Conservation (phyloP, 1,284 basidiomycete species). For the Irpex lacteus region DNA sequence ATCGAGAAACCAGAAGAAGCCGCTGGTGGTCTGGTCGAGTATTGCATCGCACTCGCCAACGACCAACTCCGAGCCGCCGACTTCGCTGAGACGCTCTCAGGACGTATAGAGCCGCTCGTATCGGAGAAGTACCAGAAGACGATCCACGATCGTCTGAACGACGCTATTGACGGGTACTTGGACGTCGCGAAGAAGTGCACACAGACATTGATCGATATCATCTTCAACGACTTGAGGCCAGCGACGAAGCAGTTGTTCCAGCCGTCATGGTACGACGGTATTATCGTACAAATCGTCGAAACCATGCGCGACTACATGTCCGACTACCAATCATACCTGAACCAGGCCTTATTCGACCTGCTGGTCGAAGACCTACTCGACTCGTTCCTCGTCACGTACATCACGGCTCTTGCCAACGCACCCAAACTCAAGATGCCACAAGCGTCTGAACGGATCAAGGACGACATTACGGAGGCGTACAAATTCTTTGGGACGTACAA, state of each 20-base stretch:
- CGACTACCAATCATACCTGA: slow-evolving; percentile 91
- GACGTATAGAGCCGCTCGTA: slow-evolving; percentile 87
- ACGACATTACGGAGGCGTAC: slow-evolving; percentile 79
- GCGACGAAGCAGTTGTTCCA: slow-evolving; percentile 88
- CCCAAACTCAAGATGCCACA: slow-evolving; percentile 84
- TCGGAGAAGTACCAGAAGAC: slow-evolving; percentile 87
- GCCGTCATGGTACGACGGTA: slow-evolving; percentile 85
- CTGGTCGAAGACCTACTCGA: slow-evolving; percentile 93
- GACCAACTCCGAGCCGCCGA: slow-evolving; percentile 98
- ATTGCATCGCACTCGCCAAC: slow-evolving; percentile 97
- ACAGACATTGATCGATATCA: slow-evolving; percentile 89
- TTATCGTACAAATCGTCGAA: slow-evolving; percentile 84
- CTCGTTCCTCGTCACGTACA: slow-evolving; percentile 87
- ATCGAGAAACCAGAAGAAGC: slow-evolving; percentile 88
- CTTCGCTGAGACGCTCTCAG: slow-evolving; percentile 84
- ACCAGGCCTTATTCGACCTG: slow-evolving; percentile 88
- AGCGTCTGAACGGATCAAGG: slow-evolving; percentile 79
- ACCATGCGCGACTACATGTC: slow-evolving; percentile 95
- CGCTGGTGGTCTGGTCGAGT: slow-evolving; percentile 89
- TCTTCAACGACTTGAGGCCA: slow-evolving; percentile 93
- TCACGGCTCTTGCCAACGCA: slow-evolving; percentile 83
- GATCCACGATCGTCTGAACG: slow-evolving; percentile 88
- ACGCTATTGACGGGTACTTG: slow-evolving; percentile 97
- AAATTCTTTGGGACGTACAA: slow-evolving; percentile 84
- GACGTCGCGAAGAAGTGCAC: slow-evolving; percentile 98